Evolutionary conservation across 257 asterid species (phyloP).

Genomic region (Rhazya stricta): DNA sequence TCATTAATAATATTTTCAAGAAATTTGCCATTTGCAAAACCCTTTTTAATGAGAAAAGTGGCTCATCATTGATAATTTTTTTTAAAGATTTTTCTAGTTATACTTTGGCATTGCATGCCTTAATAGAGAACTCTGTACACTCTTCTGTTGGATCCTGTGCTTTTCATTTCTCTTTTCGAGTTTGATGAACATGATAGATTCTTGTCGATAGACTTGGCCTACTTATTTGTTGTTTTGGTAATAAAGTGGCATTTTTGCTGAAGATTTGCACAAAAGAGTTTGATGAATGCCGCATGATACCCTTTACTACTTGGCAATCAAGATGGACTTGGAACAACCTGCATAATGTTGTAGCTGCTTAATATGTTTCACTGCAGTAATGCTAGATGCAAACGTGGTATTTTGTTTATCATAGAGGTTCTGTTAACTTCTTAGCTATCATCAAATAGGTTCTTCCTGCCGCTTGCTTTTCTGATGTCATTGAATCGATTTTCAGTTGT

Average conservation of each 20-base stretch:
- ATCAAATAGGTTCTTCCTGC: neutral
- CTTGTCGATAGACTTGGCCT: neutral
- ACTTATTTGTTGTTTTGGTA: neutral
- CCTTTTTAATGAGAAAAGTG: slow-evolving; percentile 1
- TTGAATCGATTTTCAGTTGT: neutral
- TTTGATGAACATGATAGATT: neutral
- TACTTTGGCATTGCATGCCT: neutral
- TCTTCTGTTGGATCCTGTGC: neutral
- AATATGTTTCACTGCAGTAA: neutral
- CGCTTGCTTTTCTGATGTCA: neutral
- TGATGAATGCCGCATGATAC: neutral
- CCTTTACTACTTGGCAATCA: neutral
- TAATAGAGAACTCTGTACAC: neutral
- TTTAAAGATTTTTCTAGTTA: neutral
- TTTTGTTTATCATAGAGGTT: neutral
- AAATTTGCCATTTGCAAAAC: slow-evolving; percentile 9
- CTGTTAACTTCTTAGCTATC: neutral
- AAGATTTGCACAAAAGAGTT: neutral
- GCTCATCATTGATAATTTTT: neutral
- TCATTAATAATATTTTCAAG: slow-evolving; percentile 17
- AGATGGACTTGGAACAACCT: neutral
- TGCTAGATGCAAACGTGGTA: neutral
- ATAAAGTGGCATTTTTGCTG: neutral
- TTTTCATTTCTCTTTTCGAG: neutral
- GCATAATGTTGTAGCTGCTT: neutral